Conservation (phyloP, 2,329 filamentous ascomycete genomes). For the Fusarium camptoceras region DNA sequence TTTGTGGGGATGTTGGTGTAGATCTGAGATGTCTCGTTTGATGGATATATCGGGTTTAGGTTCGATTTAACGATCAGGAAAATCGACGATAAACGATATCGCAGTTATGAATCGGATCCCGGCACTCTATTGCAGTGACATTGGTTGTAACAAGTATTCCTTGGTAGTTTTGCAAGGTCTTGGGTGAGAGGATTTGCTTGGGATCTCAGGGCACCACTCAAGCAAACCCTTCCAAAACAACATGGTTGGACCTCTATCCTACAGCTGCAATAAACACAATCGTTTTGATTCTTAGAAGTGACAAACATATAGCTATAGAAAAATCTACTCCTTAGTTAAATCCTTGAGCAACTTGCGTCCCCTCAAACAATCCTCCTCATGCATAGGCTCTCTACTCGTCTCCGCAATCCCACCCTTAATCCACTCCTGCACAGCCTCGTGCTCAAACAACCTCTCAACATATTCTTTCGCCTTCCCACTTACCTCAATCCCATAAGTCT, state of each 20-base stretch:
- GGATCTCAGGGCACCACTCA: no score
- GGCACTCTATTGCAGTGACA: no score
- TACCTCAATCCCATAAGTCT: conserved; percentile 54
- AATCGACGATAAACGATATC: no score
- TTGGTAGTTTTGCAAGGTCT: no score
- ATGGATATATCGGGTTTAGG: not conserved
- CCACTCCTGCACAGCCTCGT: conserved; percentile 55
- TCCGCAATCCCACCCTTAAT: conserved; percentile 53
- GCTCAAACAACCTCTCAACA: conserved; percentile 49
- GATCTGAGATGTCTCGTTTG: not conserved
- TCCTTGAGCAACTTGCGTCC: conserved; percentile 50
- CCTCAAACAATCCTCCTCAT: conserved; percentile 53
- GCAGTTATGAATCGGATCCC: no score
- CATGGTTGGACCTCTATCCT: no score
- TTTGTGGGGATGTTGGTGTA: not conserved
- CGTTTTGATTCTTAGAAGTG: no score
- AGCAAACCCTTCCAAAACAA: no score
- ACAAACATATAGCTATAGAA: no score
- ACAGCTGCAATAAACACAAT: no score
- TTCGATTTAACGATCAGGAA: not conserved
- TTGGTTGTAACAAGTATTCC: no score
- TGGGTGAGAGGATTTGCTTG: no score
- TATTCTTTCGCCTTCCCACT: conserved; percentile 50
- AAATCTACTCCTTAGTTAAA: conserved; percentile 30
- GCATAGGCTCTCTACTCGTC: conserved; percentile 52